Conservation (phyloP, 805 yeast genomes). For the Saccharomycopsis sp. region DNA sequence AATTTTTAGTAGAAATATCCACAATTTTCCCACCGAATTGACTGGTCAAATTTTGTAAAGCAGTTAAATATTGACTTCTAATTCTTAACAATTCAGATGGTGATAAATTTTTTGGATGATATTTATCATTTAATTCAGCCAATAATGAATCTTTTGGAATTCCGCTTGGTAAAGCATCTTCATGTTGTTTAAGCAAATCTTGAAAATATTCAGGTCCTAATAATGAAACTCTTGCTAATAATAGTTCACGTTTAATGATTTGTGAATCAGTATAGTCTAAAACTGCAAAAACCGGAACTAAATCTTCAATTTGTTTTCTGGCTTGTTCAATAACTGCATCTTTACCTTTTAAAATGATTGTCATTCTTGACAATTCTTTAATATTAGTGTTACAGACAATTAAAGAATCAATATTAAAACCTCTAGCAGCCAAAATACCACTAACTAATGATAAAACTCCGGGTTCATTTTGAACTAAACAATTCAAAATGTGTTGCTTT, state of each 20-base stretch:
- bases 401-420: conserved; percentile 94
- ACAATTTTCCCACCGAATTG: conserved; percentile 92
- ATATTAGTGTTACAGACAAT: conserved; percentile 97
- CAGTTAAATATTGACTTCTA: conserved; percentile 81
- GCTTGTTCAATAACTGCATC: conserved; percentile 97
- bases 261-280: conserved; percentile 87
- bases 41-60: conserved; percentile 65
- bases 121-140: conserved; percentile 29
- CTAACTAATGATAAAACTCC: conserved; percentile 92
- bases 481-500: conserved; percentile 85
- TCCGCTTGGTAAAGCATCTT: conserved; percentile 19
- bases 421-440: conserved; percentile 95
- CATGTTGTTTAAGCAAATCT: conserved; percentile 81
- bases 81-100: conserved; percentile 91
- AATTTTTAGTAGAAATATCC: conserved; percentile 87
- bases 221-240: conserved; percentile 84
- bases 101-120: conserved; percentile 83
- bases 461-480: conserved; percentile 97
- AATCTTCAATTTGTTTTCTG: conserved; percentile 92
- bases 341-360: conserved; percentile 87
- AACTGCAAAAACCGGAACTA: conserved; percentile 97
- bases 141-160: not conserved
- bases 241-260: conserved; percentile 82
- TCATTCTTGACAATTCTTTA: conserved; percentile 91
- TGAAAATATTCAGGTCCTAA: conserved; percentile 98